Evolutionary conservation across 2,329 filamentous ascomycete species (phyloP), one percentile per base, ranked within the genome.

Genomic region (Cladorrhinum sp.): DNA sequence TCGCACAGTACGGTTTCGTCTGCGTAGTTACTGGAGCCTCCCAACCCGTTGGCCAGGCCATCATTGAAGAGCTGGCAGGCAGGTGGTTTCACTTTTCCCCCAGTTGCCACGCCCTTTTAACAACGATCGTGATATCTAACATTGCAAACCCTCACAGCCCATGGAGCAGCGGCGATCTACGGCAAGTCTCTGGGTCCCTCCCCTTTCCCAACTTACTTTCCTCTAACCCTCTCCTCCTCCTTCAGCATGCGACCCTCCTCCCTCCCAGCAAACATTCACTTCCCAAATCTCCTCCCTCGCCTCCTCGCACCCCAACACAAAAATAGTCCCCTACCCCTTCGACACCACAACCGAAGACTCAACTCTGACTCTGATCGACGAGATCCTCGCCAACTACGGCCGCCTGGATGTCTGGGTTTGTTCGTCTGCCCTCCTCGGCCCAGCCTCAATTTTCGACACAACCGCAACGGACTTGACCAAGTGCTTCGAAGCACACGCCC

Each of bases 131-230:
- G 18, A 39, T 57, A 20, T 8, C 52, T 55, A 21, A 55, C 23
- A 3, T 36, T 16, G 18, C 9, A 9, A 28, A 23, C 54, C 20
- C 14, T 24, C 54, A 3, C 63, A 84, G 84, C 84, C 51, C 85
- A 87, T 68, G 85, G 85, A 48, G 85, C 85, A 63, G 85, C 85
- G 49, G 86, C 82, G 67, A 84, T 87, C 65, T 87, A 87, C 67
- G 81, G 77, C 78, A 54, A 18, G 65, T 26, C 16, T 36, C 26
- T 48, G 18, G 30, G 55, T 57, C 14, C 61, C 58, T 57, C 50
- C 62, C 12, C 61, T 60, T 57, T 52, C 62, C 42, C 26, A 48
- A 30, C 52, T 33, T 10, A 50, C 42, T 28, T 16, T 20, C 18
- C 30, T 20, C 42, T 50, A 52, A 57, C 33, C 8, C n/a, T 42